These are phyloP conservation scores for Stephanodiscus triporus DNA, from an alignment of 108 stramenopile species.

Conservation along the genomic window DNA sequence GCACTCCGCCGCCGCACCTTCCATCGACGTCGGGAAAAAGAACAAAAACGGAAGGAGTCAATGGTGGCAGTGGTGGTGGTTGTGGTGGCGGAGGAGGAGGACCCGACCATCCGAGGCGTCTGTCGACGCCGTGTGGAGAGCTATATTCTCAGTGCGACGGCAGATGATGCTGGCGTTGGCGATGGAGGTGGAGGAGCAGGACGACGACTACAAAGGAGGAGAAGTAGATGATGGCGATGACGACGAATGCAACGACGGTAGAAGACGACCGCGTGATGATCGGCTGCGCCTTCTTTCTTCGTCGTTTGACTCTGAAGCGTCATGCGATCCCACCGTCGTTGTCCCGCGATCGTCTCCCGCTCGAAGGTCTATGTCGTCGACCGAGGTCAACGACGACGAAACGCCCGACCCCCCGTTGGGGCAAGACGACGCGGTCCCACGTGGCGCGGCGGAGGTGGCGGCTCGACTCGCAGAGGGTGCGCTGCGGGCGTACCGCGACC, in stretches of 20 bases:
- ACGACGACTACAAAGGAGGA: neutral
- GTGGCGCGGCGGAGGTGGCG: slow-evolving; percentile 58
- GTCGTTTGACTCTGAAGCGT: slow-evolving; percentile 17
- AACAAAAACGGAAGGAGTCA: too few relatives aligned
- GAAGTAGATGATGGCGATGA: neutral
- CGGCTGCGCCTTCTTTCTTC: neutral
- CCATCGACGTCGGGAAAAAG: neutral
- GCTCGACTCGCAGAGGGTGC: slow-evolving; percentile 84
- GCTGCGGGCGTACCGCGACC: slow-evolving; percentile 78
- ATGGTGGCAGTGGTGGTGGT: neutral
- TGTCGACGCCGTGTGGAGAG: slow-evolving; percentile 25
- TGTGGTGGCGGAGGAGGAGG: slow-evolving; percentile 7
- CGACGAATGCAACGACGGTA: neutral
- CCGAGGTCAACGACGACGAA: neutral
- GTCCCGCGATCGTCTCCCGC: slow-evolving; percentile 10
- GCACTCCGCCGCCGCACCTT: neutral
- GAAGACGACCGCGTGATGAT: neutral
- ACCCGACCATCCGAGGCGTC: slow-evolving; percentile 32
- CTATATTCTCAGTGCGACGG: slow-evolving; percentile 22
- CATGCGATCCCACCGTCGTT: neutral
- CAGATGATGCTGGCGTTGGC: slow-evolving; percentile 5
- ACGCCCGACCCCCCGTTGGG: neutral
- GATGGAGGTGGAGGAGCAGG: slow-evolving; percentile 7
- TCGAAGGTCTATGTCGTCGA: neutral
- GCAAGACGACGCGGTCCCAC: slow-evolving; percentile 20